phyloP scores from a whole-genome alignment of 257 asterid genomes.

The Lavandula angustifolia region DNA sequence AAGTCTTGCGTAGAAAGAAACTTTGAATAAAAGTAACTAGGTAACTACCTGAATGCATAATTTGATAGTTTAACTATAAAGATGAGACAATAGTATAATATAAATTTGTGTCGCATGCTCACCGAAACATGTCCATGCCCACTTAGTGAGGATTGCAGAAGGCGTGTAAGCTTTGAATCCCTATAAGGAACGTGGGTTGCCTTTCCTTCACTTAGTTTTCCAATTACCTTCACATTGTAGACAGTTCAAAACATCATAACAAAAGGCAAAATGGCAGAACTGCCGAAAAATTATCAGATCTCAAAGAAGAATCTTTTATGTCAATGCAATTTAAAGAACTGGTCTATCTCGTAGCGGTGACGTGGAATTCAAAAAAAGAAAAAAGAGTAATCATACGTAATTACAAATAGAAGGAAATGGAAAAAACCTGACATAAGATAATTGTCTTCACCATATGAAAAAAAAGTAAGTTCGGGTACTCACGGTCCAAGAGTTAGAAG shows the following conservation, averaged over 20 bases:
- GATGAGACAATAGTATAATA: conserved; percentile 9
- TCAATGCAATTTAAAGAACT: conserved; percentile 6
- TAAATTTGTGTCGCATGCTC: conserved; percentile 41
- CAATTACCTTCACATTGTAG: conserved; percentile 68
- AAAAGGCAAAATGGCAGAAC: conserved; percentile 17
- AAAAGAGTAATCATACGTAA: conserved; percentile 2
- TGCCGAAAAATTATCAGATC: background rate
- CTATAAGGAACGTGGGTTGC: conserved; percentile 95
- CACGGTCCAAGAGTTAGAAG: conserved; percentile 98
- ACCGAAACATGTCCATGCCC: conserved; percentile 99
- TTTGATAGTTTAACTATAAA: background rate
- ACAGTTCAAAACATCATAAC: conserved; percentile 22
- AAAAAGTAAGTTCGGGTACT: conserved; percentile 34
- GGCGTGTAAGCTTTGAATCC: conserved; percentile 95
- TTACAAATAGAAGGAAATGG: background rate
- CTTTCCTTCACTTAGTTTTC: conserved; percentile 96
- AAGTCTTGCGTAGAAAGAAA: conserved; percentile 11
- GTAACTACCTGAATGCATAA: conserved; percentile 8
- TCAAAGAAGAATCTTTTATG: conserved; percentile 20
- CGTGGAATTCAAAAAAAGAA: conserved; percentile 15
- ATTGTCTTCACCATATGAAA: background rate
- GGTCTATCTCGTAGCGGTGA: background rate
- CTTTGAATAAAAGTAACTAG: conserved; percentile 6
- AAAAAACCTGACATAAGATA: background rate
- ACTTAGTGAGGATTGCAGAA: conserved; percentile 91